Evolutionary conservation across 1,284 basidiomycete genomes (phyloP).

Genomic region (Naganishia sp.): DNA sequence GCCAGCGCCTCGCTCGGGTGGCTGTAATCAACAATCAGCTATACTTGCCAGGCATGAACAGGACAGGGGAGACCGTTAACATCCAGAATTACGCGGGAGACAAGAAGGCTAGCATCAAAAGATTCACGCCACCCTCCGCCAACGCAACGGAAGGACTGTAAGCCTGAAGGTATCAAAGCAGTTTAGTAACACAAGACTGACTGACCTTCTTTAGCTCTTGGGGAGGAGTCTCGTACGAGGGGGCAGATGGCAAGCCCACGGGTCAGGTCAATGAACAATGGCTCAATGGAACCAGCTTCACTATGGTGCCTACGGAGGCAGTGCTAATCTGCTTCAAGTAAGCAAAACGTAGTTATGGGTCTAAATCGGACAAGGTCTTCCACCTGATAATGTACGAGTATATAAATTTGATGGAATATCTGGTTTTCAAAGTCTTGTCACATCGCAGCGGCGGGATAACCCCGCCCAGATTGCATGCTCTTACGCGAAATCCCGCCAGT

Average conservation of each 20-base stretch:
- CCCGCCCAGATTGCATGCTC: no score
- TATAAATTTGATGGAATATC: no score
- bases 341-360: not conserved
- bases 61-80: constrained; percentile 29
- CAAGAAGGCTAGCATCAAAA: constrained; percentile 31
- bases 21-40: constrained; percentile 60
- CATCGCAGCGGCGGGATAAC: no score
- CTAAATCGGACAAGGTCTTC: not conserved
- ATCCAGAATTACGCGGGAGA: constrained; percentile 34
- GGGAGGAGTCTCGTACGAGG: constrained; percentile 36
- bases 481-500: no score
- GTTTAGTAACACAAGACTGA: not conserved
- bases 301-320: constrained; percentile 28
- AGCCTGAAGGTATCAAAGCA: not conserved
- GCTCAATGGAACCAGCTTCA: constrained; percentile 23
- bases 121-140: constrained; percentile 30
- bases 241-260: constrained; percentile 28
- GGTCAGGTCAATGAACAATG: constrained; percentile 26
- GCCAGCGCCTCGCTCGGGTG: constrained; percentile 56
- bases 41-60: constrained; percentile 27
- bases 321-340: constrained; percentile 32
- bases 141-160: constrained; percentile 34
- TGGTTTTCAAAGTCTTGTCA: no score
- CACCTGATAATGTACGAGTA: not conserved
- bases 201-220: constrained; percentile 33